These are phyloP conservation scores for Teratosphaeria viscida DNA, from an alignment of 2,329 filamentous ascomycete species.

Conservation along the genomic window DNA sequence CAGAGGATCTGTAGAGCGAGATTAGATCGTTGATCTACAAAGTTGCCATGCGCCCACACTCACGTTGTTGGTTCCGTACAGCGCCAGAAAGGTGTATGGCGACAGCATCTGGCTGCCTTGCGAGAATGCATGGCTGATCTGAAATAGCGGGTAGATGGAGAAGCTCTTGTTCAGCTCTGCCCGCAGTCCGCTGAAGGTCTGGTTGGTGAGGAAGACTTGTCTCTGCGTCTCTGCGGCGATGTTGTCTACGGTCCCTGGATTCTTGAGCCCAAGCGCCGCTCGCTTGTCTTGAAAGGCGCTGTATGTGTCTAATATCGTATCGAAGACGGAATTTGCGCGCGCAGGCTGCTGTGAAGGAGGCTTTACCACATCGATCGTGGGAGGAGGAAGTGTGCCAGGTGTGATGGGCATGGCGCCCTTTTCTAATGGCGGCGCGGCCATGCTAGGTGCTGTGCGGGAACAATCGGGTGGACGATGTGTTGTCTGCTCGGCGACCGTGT, in stretches of 20 bases:
- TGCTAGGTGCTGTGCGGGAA: neutral
- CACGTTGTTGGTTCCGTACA: slow-evolving; percentile 90
- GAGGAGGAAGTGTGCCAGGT: slow-evolving; percentile 8
- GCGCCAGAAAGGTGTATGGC: slow-evolving; percentile 87
- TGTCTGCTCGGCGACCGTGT: neutral
- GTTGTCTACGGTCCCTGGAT: slow-evolving; percentile 85
- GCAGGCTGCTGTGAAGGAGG: slow-evolving; percentile 15
- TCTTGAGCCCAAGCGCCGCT: slow-evolving; percentile 76
- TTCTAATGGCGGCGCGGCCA: slow-evolving; percentile 15
- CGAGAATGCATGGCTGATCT: slow-evolving; percentile 92
- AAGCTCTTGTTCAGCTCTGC: slow-evolving; percentile 96
- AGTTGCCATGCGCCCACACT: slow-evolving; percentile 9
- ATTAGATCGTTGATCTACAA: slow-evolving; percentile 6
- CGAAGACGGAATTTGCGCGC: slow-evolving; percentile 20
- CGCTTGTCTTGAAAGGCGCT: slow-evolving; percentile 74
- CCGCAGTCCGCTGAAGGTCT: slow-evolving; percentile 91
- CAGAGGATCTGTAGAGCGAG: slow-evolving; percentile 61
- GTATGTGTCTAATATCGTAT: slow-evolving; percentile 53
- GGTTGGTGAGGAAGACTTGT: slow-evolving; percentile 92
- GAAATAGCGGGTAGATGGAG: slow-evolving; percentile 86
- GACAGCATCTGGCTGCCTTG: slow-evolving; percentile 83
- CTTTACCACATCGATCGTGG: slow-evolving; percentile 11
- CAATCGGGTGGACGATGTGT: neutral
- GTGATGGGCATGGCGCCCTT: slow-evolving; percentile 16
- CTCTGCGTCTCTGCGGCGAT: slow-evolving; percentile 87